These are phyloP conservation scores for Sporisorium reilianum DNA, from an alignment of 1,284 basidiomycete genomes.

Conservation along the genomic window DNA sequence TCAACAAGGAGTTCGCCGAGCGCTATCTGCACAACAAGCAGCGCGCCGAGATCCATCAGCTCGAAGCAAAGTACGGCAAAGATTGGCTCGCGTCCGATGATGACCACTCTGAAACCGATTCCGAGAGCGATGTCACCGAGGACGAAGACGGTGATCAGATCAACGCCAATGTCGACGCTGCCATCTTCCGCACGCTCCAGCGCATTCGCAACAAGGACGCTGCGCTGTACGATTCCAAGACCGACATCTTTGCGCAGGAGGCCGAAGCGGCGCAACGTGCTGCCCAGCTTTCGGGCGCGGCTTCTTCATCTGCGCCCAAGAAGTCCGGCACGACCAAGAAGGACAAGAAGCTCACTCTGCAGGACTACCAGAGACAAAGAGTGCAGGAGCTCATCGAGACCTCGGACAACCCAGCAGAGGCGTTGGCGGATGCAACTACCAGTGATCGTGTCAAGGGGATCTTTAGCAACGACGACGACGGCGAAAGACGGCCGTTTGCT, in stretches of 20 bases:
- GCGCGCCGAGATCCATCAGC: constrained; percentile 61
- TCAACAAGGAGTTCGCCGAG: constrained; percentile 65
- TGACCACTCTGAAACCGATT: constrained; percentile 40
- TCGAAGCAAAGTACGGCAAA: constrained; percentile 62
- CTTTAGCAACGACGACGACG: constrained; percentile 72
- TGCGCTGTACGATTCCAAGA: constrained; percentile 78
- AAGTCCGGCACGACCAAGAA: constrained; percentile 36
- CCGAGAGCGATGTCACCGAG: constrained; percentile 78
- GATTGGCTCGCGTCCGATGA: constrained; percentile 32
- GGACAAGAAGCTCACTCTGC: constrained; percentile 64
- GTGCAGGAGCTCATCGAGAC: constrained; percentile 64
- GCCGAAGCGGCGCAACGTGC: constrained; percentile 32
- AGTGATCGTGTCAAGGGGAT: constrained; percentile 25
- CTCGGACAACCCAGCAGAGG: constrained; percentile 61
- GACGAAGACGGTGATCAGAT: constrained; percentile 96
- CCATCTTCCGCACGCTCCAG: constrained; percentile 90
- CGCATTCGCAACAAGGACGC: constrained; percentile 87
- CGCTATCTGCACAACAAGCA: constrained; percentile 66
- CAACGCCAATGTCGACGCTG: constrained; percentile 92
- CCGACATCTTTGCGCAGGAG: constrained; percentile 62
- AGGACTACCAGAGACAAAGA: constrained; percentile 65
- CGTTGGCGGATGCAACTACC: constrained; percentile 63
- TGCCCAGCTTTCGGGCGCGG: constrained; percentile 18
- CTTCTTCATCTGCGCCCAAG: constrained; percentile 4
- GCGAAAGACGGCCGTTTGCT: constrained; percentile 75